phyloP scores from a whole-genome alignment of 2,329 filamentous ascomycete genomes.

The Herpotrichia juniperi region DNA sequence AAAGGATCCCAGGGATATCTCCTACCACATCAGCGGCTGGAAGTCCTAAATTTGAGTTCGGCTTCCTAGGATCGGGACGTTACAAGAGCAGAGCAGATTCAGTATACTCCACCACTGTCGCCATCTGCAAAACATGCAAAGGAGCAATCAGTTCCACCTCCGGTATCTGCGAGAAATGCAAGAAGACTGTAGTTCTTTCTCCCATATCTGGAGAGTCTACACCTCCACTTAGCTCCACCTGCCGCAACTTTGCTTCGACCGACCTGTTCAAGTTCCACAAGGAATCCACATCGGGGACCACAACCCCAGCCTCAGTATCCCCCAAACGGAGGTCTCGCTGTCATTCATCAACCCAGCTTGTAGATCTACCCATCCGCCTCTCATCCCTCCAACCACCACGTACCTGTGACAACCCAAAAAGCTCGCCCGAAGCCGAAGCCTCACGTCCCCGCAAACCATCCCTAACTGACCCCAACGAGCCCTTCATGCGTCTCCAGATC shows the following conservation, averaged over 20 bases:
- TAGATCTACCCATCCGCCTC: slow-evolving; percentile 36
- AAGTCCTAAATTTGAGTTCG: slow-evolving; percentile 34
- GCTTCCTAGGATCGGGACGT: slow-evolving; percentile 11
- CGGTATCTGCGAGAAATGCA: slow-evolving; percentile 39
- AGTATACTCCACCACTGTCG: slow-evolving; percentile 24
- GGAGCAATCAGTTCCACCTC: slow-evolving; percentile 31
- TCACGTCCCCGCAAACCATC: slow-evolving; percentile 32
- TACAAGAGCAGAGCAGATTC: slow-evolving; percentile 9
- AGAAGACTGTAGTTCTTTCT: slow-evolving; percentile 31
- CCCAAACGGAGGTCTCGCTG: slow-evolving; percentile 24
- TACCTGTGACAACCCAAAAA: slow-evolving; percentile 9
- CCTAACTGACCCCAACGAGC: slow-evolving; percentile 36
- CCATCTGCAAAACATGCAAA: slow-evolving; percentile 39
- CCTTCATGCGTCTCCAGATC: slow-evolving; percentile 35
- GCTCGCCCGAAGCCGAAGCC: slow-evolving; percentile 11
- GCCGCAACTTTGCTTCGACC: slow-evolving; percentile 29
- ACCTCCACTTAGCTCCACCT: slow-evolving; percentile 29
- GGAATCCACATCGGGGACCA: slow-evolving; percentile 18
- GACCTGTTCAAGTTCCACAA: slow-evolving; percentile 27
- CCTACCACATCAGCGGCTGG: slow-evolving; percentile 3
- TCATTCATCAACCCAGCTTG: slow-evolving; percentile 24
- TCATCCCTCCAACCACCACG: slow-evolving; percentile 35
- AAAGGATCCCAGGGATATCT: slow-evolving; percentile 12
- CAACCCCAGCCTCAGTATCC: slow-evolving; percentile 19
- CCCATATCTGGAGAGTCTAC: slow-evolving; percentile 27